These are phyloP conservation scores for Tylopilus sp. DNA, from an alignment of 768 basidiomycete species.

Conservation along the genomic window DNA sequence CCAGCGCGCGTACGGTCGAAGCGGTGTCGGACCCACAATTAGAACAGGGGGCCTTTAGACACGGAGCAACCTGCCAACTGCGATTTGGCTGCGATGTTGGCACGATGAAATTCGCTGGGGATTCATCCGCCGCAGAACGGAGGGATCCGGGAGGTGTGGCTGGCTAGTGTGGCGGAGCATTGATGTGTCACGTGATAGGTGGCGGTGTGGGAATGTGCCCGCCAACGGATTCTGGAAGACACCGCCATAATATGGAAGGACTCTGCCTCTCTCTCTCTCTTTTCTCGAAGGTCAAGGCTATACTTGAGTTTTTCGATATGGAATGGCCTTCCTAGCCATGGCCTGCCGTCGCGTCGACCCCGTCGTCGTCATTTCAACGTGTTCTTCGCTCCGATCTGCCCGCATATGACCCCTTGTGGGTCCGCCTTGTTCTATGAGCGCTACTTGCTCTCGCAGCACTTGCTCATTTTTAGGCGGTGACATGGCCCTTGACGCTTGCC, in stretches of 20 bases:
- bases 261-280: neutral
- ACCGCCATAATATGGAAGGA: slow-evolving; percentile 11
- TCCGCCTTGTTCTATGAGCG: slow-evolving; percentile 9
- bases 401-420: slow-evolving; percentile 1
- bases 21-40: slow-evolving; percentile 6
- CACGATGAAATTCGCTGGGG: neutral
- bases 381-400: neutral
- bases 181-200: slow-evolving; percentile 16
- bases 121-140: neutral
- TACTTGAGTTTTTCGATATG: slow-evolving; percentile 9
- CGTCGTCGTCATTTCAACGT: neutral
- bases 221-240: slow-evolving; percentile 14
- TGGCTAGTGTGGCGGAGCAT: no score
- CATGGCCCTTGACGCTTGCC: slow-evolving; percentile 8
- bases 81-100: neutral
- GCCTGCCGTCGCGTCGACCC: neutral
- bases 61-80: slow-evolving; percentile 2
- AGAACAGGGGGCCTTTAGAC: neutral
- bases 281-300: slow-evolving; percentile 4
- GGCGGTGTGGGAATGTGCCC: slow-evolving; percentile 5
- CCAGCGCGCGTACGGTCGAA: neutral
- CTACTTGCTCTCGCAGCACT: neutral
- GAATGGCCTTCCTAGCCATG: slow-evolving; percentile 8
- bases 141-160: neutral
- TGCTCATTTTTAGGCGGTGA: neutral